Evolutionary conservation across 345 rosid species (phyloP).

Genomic region (Moringa oleifera): DNA sequence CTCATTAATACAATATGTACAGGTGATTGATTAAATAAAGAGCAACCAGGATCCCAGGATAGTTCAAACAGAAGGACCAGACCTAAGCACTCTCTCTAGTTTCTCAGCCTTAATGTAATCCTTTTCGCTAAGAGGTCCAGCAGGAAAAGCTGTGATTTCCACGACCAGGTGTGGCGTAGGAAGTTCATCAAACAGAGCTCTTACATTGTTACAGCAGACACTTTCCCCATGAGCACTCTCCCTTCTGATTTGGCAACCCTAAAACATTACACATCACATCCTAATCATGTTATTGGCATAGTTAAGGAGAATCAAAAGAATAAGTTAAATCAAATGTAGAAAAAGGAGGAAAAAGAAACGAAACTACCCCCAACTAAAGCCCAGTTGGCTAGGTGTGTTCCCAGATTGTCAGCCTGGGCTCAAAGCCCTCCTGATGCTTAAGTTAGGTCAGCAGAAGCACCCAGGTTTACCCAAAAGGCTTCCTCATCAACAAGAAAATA

Average conservation of each 20-base stretch:
- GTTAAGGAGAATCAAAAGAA: background rate
- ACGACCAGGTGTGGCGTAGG: constrained; percentile 84
- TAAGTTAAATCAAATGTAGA: background rate
- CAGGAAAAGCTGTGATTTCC: constrained; percentile 86
- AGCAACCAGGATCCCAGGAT: constrained; percentile 2
- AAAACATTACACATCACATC: background rate
- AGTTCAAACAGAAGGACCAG: constrained; percentile 60
- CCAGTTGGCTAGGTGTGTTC: too few species aligned
- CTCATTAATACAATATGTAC: constrained; percentile 39
- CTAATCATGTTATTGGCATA: background rate
- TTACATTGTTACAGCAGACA: constrained; percentile 94
- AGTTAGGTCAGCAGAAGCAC: too few species aligned
- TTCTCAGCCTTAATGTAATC: constrained; percentile 95
- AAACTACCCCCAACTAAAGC: too few species aligned
- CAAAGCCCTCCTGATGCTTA: too few species aligned
- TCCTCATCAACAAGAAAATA: too few species aligned
- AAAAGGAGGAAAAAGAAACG: too few species aligned
- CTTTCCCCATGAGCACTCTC: constrained; percentile 96
- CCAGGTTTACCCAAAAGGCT: too few species aligned
- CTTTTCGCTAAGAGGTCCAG: constrained; percentile 67
- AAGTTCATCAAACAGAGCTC: constrained; percentile 93
- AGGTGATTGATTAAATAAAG: constrained; percentile 19
- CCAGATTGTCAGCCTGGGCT: too few species aligned
- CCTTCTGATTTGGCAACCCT: constrained; percentile 97
- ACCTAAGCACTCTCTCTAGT: constrained; percentile 75